Base-by-base conservation (phyloP, 495 filamentous ascomycete genomes). In the Aspergillus indologenus region DNA sequence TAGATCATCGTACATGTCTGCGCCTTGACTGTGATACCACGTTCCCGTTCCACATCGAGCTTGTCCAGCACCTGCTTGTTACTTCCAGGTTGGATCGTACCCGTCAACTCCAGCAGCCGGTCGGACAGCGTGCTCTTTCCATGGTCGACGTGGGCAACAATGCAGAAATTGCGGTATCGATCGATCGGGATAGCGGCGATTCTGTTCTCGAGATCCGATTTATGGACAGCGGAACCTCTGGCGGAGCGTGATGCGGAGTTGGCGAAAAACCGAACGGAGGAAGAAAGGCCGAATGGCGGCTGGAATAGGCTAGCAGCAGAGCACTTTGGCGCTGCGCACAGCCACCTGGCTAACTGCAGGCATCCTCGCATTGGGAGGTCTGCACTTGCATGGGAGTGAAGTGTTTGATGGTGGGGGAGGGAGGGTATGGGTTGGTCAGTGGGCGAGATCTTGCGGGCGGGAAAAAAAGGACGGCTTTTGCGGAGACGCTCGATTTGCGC, bases 1-100 rank as follows among this genome's bases (percentile, higher is more conserved):
- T 96, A 96, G 45, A 98, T 81, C 94, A 98, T 98, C 40, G 85
- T 92, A 76, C 95, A 98, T 54, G 94, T 98, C 77, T 98, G 95
- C 46, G 94, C 94, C 77, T 98, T 98, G 70, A 98, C 94, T 2
- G 94, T 98, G 67, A 98, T 98, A 47, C 94, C 94, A 26, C 94
- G 83, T 71, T 97, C 91, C 26, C 95, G 81, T 70, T 98, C 94
- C 43, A 98, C 94, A 72, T 98, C 94, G 40, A 98, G 83, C 65
- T 96, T 98, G 71, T 98, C 94, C 52, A 98, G 77, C 53, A 98
- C 87, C 79, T 98, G 94, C 75, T 96, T 96, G 74, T 97, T 96
- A 21, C 80, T 86, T 45, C 90, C 91, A 1, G 87, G 83, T 58
- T 90, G 73, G 57, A 98, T 97, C 20, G 94, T 98, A 18, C 94